Conservation (phyloP, 1,139 yeast species). For the Hansenula lynferdii region DNA sequence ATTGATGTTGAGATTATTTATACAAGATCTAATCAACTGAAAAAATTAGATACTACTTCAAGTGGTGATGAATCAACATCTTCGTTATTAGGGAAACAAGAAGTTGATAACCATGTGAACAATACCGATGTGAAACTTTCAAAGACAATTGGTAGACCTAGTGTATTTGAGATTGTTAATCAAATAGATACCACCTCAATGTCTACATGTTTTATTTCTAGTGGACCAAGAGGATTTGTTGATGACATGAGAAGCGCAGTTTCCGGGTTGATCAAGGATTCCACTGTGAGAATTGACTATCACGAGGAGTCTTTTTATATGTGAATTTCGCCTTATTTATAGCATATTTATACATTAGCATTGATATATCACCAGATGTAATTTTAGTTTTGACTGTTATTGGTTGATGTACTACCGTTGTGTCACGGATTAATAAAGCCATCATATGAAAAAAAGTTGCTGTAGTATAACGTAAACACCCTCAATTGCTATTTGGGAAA, state of each 20-base stretch:
- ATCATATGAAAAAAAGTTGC: neutral
- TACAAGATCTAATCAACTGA: conserved; percentile 7
- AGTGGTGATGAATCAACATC: neutral
- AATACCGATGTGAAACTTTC: no score
- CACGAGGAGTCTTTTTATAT: conserved; percentile 37
- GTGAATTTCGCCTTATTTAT: conserved; percentile 3
- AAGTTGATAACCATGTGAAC: no score
- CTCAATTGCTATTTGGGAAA: neutral
- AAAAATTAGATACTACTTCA: neutral
- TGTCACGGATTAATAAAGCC: neutral
- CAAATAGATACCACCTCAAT: conserved; percentile 5
- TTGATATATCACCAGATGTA: no score
- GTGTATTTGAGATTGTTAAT: conserved; percentile 8
- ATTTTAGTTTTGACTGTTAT: no score
- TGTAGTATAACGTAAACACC: neutral
- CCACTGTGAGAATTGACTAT: conserved; percentile 32
- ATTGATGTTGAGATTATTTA: conserved; percentile 18
- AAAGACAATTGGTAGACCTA: conserved; percentile 21
- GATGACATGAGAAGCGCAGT: conserved; percentile 33
- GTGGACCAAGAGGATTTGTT: conserved; percentile 39
- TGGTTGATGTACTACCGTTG: no score
- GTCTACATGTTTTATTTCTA: conserved; percentile 30
- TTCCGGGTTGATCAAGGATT: conserved; percentile 20
- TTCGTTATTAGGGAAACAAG: no score
- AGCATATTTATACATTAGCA: neutral